Base-by-base conservation (phyloP, 441 rosid species). In the Eutrema salsugineum region DNA sequence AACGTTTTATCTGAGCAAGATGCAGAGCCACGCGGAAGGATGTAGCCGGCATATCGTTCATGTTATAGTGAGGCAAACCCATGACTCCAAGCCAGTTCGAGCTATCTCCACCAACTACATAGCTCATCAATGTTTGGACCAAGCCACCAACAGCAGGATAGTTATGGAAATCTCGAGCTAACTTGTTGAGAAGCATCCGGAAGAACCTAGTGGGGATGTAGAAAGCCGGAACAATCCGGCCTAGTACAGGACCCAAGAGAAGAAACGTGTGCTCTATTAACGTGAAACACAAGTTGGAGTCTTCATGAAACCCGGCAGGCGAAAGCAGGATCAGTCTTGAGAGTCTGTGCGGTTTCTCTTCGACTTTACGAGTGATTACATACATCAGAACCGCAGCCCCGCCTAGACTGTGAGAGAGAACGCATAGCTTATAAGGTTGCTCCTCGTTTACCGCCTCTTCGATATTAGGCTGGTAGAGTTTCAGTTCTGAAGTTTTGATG, bases 131-230 rank as follows among this genome's bases (percentile, higher is more conserved):
- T 8, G 99, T 90, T 76, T 94, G 98, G 79, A 94, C 97, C 71
- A 92, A 78, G 16, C 99, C 96, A 59, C 99, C 98, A 44, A 95
- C 85, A 2, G 99, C 99, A 50, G 99, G 98, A 72, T 91, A 92
- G 85, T 92, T 92, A 60, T 90, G 85, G 67, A 94, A 89, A 79
- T 94, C 99, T 35, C 99, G 86, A 20, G 89, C 99, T 83, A 94
- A 75, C 82, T 94, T 94, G 84, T 94, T 90, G 57, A 94, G 73
- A 79, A 94, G 83, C 98, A 94, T 86, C 1, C 98, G 85, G 76
- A 92, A 94, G 82, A 92, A 94, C 68, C 90, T 86, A 64, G 99
- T 94, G 4, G 99, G 99, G 68, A 94, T 92, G 75, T 94, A 94
- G 64, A 92, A 84, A 53, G 90, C 98, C 1, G 98, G 97, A 53